Base-by-base conservation (phyloP, 768 basidiomycete genomes). In the Lactarius akahatsu region DNA sequence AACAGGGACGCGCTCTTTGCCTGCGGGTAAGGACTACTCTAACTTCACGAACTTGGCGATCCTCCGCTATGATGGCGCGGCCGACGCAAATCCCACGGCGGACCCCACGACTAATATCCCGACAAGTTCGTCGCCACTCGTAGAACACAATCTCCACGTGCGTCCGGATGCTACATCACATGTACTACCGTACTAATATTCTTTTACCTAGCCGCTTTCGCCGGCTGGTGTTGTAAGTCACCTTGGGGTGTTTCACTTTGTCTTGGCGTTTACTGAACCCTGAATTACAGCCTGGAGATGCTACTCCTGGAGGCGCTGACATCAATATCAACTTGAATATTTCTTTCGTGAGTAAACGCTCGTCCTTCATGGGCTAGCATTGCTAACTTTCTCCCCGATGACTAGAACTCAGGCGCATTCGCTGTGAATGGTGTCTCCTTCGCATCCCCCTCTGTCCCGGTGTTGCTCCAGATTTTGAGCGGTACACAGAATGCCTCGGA, bases 381-480 rank as follows among this genome's bases (percentile, higher is more conserved):
- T 8, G 9, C n/a, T 52, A 40, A 18, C 1, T 4, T 11, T 57
- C 38, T 20, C 52, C 60, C 30, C 38, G 28, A 57, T n/a, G 61
- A 8, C 66, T 62, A 61, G 60, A 10, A 11, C 0, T 0, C 11
- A 9, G 59, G 36, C 7, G 50, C 56, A 0, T 66, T 66, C 23
- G 58, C 47, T 2, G 71, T 81, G 54, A 82, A 82, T 62, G 73
- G 73, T 18, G 70, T 68, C 57, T 71, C 76, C 32, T 85, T 76
- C 72, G 63, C 70, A 7, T 72, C 78, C 4, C 85, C 85, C 0
- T 76, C 78, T 0, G 75, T 80, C 2, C 86, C 86, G 0, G 80
- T 86, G 18, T 78, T 88, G 20, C 79, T 87, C 16, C 86, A 88
- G 69, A 83, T 87, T 34, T 72, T 88, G 50, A 85, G 82, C 56